These are phyloP conservation scores for Cutaneotrichosporon cavernicola DNA, from an alignment of 1,284 basidiomycete species.

Conservation along the genomic window DNA sequence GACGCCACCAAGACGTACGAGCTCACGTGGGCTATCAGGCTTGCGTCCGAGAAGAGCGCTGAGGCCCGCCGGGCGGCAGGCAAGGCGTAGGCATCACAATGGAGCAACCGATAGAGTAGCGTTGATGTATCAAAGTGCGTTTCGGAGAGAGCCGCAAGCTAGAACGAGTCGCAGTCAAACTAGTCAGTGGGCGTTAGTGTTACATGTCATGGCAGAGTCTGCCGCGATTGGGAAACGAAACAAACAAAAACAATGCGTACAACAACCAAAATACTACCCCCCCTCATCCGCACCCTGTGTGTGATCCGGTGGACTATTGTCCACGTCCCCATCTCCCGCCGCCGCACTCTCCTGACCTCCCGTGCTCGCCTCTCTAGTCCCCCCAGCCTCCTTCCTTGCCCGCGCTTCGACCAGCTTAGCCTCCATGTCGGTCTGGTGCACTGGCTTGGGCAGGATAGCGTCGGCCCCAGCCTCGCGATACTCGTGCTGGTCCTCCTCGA, in stretches of 20 bases:
- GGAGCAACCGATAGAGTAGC: no score
- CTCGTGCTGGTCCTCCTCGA: slow-evolving; percentile 64
- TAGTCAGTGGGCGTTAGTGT: no score
- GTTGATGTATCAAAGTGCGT: no score
- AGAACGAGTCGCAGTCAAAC: no score
- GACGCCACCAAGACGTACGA: slow-evolving; percentile 86
- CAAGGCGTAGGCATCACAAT: not conserved
- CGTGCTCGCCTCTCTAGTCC: not conserved
- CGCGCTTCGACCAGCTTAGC: slow-evolving; percentile 43
- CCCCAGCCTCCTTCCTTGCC: slow-evolving; percentile 16
- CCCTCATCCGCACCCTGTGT: no score
- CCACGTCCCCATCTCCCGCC: no score
- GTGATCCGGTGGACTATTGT: no score
- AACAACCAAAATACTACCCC: no score
- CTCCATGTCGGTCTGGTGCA: slow-evolving; percentile 45
- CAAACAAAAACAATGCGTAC: no score
- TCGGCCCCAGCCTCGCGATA: slow-evolving; percentile 75
- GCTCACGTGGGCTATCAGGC: slow-evolving; percentile 62
- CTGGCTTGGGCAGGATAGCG: slow-evolving; percentile 45
- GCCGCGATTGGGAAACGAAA: no score
- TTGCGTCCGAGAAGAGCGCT: slow-evolving; percentile 17
- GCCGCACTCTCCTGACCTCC: not conserved
- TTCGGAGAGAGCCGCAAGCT: no score
- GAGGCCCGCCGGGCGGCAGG: not conserved
- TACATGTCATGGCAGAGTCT: no score